phyloP scores from a whole-genome alignment of 768 basidiomycete genomes.

The Trametes meyenii region DNA sequence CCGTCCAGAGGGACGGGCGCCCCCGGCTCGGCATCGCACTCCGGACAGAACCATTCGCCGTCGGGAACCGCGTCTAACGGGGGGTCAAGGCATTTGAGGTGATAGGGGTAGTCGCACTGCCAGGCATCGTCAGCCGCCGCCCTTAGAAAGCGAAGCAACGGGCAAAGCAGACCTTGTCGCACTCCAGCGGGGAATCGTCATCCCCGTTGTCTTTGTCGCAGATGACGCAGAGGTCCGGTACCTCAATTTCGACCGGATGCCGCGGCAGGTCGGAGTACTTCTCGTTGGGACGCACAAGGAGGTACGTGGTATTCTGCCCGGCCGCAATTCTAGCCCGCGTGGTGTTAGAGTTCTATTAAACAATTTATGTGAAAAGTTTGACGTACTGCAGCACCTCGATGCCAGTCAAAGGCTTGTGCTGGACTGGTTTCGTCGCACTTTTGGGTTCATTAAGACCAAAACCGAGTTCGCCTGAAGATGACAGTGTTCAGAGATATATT shows the following conservation, averaged over 20 bases:
- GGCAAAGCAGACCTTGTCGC: slow-evolving; percentile 71
- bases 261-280: slow-evolving; percentile 78
- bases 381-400: slow-evolving; percentile 79
- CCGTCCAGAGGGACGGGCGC: slow-evolving; percentile 42
- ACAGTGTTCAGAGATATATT: neutral
- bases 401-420: slow-evolving; percentile 68
- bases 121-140: neutral
- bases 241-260: slow-evolving; percentile 73
- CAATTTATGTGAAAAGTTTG: neutral
- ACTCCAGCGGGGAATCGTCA: slow-evolving; percentile 77
- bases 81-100: slow-evolving; percentile 78
- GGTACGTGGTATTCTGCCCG: slow-evolving; percentile 83
- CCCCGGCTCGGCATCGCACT: slow-evolving; percentile 63
- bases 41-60: slow-evolving; percentile 91
- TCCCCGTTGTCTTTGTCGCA: slow-evolving; percentile 75
- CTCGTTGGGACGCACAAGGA: slow-evolving; percentile 77
- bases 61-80: slow-evolving; percentile 78
- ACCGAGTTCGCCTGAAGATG: slow-evolving; percentile 68
- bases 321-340: slow-evolving; percentile 64
- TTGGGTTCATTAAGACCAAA: slow-evolving; percentile 81
- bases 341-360: neutral
- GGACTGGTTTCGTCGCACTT: slow-evolving; percentile 82
- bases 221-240: slow-evolving; percentile 68
- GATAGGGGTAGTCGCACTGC: slow-evolving; percentile 90
- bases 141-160: neutral